These are phyloP conservation scores for Fusarium sp. DNA, from an alignment of 2,329 filamentous ascomycete genomes.

Conservation along the genomic window DNA sequence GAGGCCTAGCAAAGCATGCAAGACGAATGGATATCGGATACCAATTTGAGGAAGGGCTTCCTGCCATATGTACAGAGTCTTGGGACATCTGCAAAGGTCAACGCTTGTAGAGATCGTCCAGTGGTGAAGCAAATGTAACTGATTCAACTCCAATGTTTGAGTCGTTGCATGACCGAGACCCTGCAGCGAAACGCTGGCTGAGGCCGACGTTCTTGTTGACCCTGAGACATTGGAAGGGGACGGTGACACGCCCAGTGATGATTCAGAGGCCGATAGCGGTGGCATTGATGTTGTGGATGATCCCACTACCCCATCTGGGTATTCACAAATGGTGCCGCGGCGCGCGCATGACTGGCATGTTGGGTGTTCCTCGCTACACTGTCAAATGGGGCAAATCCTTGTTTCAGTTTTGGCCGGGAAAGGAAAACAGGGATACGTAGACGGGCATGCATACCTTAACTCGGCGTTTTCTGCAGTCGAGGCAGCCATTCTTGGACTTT, in stretches of 20 bases:
- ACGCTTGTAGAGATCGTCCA: not conserved
- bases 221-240: not conserved
- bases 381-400: too few relatives aligned
- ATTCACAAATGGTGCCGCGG: not conserved
- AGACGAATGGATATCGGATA: not conserved
- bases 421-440: not conserved
- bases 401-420: accelerated
- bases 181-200: not conserved
- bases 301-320: accelerated
- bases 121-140: not conserved
- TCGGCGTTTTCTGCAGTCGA: not conserved
- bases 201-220: accelerated
- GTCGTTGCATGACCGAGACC: accelerated
- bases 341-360: not conserved
- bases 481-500: not conserved
- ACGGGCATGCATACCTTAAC: not conserved
- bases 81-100: not conserved
- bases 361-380: not conserved
- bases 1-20: accelerated
- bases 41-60: not conserved
- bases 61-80: not conserved
- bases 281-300: accelerated
- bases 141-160: not conserved
- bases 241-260: not conserved
- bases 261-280: accelerated